A percentile compares a stretch with the other conserved stretches of the same genome.
Evolutionary conservation across 208 protist species (phyloP).

Genomic region (Crithidia thermophila): DNA sequence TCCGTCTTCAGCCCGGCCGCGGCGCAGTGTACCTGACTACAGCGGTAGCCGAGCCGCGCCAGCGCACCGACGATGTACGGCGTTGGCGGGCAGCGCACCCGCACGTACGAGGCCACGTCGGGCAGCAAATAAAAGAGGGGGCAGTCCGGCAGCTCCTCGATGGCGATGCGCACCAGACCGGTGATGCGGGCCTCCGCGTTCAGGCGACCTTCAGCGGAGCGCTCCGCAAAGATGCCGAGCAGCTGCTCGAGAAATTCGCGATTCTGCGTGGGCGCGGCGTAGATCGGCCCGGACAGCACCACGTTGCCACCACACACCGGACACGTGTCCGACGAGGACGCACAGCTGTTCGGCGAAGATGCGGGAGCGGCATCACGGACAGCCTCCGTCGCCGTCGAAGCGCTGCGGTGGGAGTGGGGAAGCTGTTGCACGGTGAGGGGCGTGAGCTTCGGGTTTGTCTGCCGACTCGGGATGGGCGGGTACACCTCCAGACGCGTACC

Average conservation of each 20-base stretch:
- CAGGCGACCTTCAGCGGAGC: slow-evolving; percentile 55
- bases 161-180: slow-evolving; percentile 78
- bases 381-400: background rate
- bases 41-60: slow-evolving; percentile 80
- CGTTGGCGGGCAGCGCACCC: slow-evolving; percentile 77
- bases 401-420: background rate
- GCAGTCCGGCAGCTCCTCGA: slow-evolving; percentile 88
- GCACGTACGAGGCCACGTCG: slow-evolving; percentile 75
- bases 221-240: slow-evolving; percentile 68
- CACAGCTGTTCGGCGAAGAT: background rate
- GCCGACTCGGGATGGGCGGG: slow-evolving; percentile 43
- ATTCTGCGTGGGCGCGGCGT: slow-evolving; percentile 91
- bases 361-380: background rate
- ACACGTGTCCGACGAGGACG: slow-evolving; percentile 48
- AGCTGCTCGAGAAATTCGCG: slow-evolving; percentile 72
- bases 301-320: slow-evolving; percentile 81
- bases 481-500: slow-evolving; percentile 34
- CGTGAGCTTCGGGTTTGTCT: slow-evolving; percentile 52
- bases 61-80: slow-evolving; percentile 79
- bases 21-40: slow-evolving; percentile 92
- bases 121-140: slow-evolving; percentile 89
- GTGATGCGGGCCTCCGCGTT: slow-evolving; percentile 73
- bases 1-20: slow-evolving; percentile 92
- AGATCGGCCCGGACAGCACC: slow-evolving; percentile 94
- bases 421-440: slow-evolving; percentile 38